Evolutionary conservation across 345 rosid genomes (phyloP).

Genomic region (Syzygium oleosum): DNA sequence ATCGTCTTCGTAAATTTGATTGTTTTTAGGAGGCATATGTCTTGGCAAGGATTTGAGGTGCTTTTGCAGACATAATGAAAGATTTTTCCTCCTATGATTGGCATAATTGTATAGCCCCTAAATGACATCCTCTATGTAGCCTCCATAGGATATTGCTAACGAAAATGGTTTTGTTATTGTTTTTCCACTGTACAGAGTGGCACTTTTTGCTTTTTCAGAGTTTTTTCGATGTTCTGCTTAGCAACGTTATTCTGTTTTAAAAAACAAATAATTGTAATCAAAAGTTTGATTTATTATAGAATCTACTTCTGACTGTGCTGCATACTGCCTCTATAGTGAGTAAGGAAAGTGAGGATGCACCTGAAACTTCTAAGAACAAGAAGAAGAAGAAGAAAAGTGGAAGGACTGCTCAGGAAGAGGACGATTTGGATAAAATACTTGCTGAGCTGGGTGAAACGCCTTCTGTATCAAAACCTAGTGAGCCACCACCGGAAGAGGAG

Average conservation of each 20-base stretch:
- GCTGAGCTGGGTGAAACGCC: slow-evolving; percentile 73
- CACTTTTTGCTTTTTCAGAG: background rate
- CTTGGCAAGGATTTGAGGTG: background rate
- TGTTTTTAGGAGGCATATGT: background rate
- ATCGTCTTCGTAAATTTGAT: background rate
- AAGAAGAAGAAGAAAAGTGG: slow-evolving; percentile 84
- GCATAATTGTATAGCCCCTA: background rate
- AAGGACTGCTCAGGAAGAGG: slow-evolving; percentile 90
- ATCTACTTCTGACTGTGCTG: background rate
- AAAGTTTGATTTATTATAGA: background rate
- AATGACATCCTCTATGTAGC: background rate
- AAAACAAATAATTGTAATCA: background rate
- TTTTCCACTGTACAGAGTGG: background rate
- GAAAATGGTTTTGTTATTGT: background rate
- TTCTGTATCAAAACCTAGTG: slow-evolving; percentile 27
- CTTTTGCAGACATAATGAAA: background rate
- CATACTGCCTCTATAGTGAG: background rate
- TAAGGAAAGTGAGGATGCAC: slow-evolving; percentile 36
- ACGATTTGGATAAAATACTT: slow-evolving; percentile 88
- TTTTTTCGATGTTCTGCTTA: background rate
- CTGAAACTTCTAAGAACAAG: slow-evolving; percentile 65
- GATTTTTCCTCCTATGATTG: background rate
- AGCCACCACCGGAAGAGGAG: slow-evolving; percentile 35
- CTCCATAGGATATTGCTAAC: background rate
- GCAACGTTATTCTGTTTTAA: background rate